Evolutionary conservation across 2,329 filamentous ascomycete genomes (phyloP).

Genomic region (Fusarium pseudonygamai): DNA sequence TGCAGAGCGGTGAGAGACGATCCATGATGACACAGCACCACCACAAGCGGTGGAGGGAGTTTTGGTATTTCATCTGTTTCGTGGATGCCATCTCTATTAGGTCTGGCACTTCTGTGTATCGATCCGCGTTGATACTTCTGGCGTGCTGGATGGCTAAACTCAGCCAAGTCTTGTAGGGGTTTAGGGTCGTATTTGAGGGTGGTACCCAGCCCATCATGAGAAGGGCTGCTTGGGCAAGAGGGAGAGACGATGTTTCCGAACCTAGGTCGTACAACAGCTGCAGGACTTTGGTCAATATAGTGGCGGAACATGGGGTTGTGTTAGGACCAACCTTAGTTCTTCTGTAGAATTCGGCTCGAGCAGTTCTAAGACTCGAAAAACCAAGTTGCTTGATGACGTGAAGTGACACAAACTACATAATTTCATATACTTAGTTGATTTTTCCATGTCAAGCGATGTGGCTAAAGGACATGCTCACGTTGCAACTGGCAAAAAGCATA

Average conservation of each 20-base stretch:
- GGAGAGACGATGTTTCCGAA: neutral
- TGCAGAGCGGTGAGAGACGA: neutral
- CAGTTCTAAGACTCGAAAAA: neutral
- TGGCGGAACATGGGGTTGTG: neutral
- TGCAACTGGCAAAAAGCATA: neutral
- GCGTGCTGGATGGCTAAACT: neutral
- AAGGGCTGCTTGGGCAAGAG: neutral
- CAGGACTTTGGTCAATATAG: neutral
- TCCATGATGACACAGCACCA: neutral
- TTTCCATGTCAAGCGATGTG: no score
- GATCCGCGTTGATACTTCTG: neutral
- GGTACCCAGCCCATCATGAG: neutral
- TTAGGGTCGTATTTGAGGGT: neutral
- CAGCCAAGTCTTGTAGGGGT: neutral
- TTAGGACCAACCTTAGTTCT: neutral
- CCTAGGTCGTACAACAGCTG: neutral
- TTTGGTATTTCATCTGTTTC: neutral
- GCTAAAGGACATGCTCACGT: neutral
- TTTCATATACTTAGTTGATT: neutral
- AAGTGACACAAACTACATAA: neutral
- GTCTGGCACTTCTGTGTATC: neutral
- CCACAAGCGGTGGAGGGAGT: neutral
- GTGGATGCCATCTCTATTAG: neutral
- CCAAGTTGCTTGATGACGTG: neutral
- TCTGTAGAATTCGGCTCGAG: neutral